phyloP scores from a whole-genome alignment of 139 green algal genomes.

The Tetradesmus lagerheimii region DNA sequence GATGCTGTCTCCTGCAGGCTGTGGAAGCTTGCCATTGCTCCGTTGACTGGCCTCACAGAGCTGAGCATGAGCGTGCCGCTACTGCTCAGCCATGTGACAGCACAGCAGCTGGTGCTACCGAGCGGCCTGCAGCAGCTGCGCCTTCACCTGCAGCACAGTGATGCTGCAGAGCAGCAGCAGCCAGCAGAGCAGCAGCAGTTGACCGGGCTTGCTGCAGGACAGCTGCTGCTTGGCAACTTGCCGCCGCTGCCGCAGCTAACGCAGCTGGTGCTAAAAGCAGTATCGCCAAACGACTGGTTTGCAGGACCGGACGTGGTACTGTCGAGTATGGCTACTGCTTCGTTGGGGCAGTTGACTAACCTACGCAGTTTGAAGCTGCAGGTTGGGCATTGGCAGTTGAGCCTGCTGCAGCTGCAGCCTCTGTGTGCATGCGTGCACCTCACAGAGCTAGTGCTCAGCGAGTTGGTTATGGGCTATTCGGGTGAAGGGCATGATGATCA shows the following conservation, averaged over 20 bases:
- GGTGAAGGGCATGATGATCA: conserved; percentile 10
- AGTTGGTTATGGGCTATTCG: conserved; percentile 23
- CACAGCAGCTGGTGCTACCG: neutral
- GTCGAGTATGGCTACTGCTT: neutral
- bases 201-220: neutral
- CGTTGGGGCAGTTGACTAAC: conserved; percentile 4
- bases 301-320: neutral
- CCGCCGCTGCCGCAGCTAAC: conserved; percentile 7
- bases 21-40: neutral
- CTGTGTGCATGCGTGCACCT: conserved; percentile 5
- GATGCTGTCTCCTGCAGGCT: neutral
- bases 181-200: neutral
- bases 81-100: neutral
- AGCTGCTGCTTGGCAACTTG: neutral
- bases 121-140: conserved; percentile 1
- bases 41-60: neutral
- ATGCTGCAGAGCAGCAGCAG: neutral
- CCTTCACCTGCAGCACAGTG: neutral
- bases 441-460: conserved; percentile 3
- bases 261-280: neutral
- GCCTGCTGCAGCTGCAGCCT: neutral
- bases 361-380: neutral
- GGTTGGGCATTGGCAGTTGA: conserved; percentile 30
- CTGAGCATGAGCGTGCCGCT: neutral
- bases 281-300: neutral